These are phyloP conservation scores for Tricholoma hemisulphureum DNA, from an alignment of 768 basidiomycete genomes.

Conservation along the genomic window DNA sequence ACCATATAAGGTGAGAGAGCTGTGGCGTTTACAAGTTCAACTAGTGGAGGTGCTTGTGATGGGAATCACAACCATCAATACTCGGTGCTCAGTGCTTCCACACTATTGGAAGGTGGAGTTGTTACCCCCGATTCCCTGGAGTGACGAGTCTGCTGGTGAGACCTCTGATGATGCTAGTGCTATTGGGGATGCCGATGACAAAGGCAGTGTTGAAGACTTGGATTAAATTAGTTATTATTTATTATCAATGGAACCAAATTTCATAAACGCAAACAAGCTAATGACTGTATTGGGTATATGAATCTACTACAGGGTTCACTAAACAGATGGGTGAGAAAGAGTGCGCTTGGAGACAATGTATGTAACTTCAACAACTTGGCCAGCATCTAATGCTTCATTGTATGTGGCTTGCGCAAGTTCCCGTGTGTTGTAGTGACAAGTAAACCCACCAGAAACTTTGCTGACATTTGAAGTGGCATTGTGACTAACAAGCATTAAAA, in stretches of 20 bases:
- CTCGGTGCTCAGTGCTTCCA: not conserved
- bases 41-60: not conserved
- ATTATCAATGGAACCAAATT: not conserved
- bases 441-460: not conserved
- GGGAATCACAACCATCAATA: slow-evolving; percentile 6
- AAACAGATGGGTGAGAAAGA: not conserved
- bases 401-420: not conserved
- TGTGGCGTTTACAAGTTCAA: not conserved
- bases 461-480: not conserved
- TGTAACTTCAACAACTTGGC: not conserved
- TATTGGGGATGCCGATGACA: not conserved
- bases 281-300: not conserved
- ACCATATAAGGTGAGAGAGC: not conserved
- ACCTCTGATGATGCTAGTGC: not conserved
- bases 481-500: not conserved
- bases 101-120: not conserved
- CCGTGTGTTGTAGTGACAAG: not conserved
- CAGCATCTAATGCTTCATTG: not conserved
- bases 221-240: not conserved
- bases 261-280: not conserved
- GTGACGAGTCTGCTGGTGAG: not conserved
- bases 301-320: not conserved
- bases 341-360: not conserved
- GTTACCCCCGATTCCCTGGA: not conserved
- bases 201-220: not conserved